phyloP scores from a whole-genome alignment of 192 early-diverging fungal genomes.

The Podila minutissima region DNA sequence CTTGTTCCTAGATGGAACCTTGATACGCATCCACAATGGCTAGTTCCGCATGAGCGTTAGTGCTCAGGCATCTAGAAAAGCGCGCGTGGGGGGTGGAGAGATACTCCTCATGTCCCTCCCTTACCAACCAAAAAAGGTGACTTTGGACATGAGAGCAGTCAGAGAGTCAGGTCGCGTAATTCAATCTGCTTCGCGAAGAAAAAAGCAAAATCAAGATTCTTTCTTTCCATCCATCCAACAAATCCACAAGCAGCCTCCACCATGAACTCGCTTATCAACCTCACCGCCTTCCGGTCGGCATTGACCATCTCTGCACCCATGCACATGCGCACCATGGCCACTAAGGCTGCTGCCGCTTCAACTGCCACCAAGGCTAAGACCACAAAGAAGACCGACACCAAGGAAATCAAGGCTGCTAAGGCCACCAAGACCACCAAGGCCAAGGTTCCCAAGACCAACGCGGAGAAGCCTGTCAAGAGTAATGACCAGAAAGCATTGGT shows the following conservation, averaged over 20 bases:
- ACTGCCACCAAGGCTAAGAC: conserved; percentile 1
- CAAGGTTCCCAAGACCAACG: neutral
- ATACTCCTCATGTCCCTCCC: too few species aligned
- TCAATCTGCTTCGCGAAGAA: neutral
- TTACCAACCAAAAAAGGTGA: too few species aligned
- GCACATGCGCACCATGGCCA: conserved; percentile 37
- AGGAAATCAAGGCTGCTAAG: conserved; percentile 4
- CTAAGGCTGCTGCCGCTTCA: conserved; percentile 32
- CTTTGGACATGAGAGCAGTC: too few species aligned
- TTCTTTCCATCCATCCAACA: neutral
- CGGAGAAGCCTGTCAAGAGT: conserved; percentile 6
- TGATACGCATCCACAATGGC: too few species aligned
- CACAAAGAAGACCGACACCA: neutral
- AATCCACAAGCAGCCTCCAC: neutral
- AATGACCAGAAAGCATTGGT: neutral
- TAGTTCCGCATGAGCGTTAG: too few species aligned
- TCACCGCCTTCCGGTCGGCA: conserved; percentile 32
- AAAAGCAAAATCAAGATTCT: neutral
- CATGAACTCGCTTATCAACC: conserved; percentile 5
- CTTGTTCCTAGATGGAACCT: too few species aligned
- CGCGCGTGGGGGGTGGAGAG: too few species aligned
- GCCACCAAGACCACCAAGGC: conserved; percentile 13
- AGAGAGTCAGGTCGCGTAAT: too few species aligned
- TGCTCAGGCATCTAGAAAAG: too few species aligned
- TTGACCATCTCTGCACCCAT: conserved; percentile 19